Conservation (phyloP, 768 basidiomycete species). For the Kondoa malvinella region DNA sequence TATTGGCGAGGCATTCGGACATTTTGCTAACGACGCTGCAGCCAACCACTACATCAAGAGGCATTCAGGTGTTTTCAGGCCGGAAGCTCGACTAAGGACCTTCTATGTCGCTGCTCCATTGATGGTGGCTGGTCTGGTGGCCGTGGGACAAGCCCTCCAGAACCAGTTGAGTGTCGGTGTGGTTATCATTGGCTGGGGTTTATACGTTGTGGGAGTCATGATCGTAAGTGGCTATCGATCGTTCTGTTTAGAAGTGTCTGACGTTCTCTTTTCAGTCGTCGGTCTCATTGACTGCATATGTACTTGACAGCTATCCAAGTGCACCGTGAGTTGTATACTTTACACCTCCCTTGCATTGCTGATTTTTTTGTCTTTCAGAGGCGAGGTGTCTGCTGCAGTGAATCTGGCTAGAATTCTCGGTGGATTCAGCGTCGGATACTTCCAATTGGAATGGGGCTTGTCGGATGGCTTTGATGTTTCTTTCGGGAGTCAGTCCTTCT, state of each 20-base stretch:
- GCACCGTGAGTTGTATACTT: slow-evolving; percentile 15
- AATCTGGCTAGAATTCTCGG: neutral
- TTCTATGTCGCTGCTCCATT: slow-evolving; percentile 13
- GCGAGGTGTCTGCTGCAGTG: neutral
- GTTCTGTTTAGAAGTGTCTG: slow-evolving; percentile 19
- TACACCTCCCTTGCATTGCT: neutral
- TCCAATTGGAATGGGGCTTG: slow-evolving; percentile 17
- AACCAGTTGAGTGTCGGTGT: slow-evolving; percentile 10
- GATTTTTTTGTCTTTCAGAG: neutral
- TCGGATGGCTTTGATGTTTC: slow-evolving; percentile 13
- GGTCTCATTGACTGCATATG: slow-evolving; percentile 19
- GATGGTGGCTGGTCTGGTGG: slow-evolving; percentile 21
- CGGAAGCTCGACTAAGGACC: slow-evolving; percentile 17
- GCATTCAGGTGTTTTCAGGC: slow-evolving; percentile 17
- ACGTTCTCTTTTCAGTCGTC: slow-evolving; percentile 19
- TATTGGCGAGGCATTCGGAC: slow-evolving; percentile 20
- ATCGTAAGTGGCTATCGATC: too few relatives aligned
- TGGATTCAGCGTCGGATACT: slow-evolving; percentile 13
- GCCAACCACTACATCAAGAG: slow-evolving; percentile 13
- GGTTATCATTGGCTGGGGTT: too few relatives aligned
- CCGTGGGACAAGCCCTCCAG: slow-evolving; percentile 17
- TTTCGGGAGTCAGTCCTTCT: neutral
- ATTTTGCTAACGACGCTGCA: slow-evolving; percentile 18
- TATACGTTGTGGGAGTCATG: too few relatives aligned
- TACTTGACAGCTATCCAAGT: slow-evolving; percentile 18